Evolutionary conservation across 345 rosid genomes (phyloP), one percentile per base, ranked within the genome.

Genomic region (Arabidopsis suecica): DNA sequence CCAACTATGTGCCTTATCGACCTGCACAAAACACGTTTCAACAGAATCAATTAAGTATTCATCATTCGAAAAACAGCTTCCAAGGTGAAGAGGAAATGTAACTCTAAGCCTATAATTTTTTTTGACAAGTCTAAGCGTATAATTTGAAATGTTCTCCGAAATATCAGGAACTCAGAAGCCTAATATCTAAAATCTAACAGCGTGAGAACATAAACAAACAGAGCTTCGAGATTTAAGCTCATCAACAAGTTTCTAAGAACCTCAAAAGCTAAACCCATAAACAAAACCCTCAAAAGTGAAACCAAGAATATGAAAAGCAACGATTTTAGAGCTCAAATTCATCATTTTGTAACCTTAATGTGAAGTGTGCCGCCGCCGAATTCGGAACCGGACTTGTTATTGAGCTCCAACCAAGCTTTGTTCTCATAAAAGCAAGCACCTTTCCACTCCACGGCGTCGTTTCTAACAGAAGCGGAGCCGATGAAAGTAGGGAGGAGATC

Each of bases 351-450:
- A 30, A 94, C 98, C 97, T 91, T 78, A 56, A 94, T 73, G 73
- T 91, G 97, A 73, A 95, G 91, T 30, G 97, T 90, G 1, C 99
- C 97, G 3, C 99, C 97, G 13, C 99, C 97, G 28, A 88, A 91
- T 65, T 89, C 82, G 61, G 84, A 78, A 20, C 89, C 97, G 33
- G 85, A 84, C 77, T 91, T 84, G 72, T 91, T 93, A 68, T 91
- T 88, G 75, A 95, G 87, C 89, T 95, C 97, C 76, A 95, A 82
- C 99, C 96, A 88, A 37, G 97, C 97, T 12, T 49, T 71, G 82
- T 85, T 90, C 53, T 90, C 23, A 65, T 84, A 87, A 55, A 95
- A 95, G 81, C 99, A 95, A 10, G 99, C 95, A 40, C 99, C 97
- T 69, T 92, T 94, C 98, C 98, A 94, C 59, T 77, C 74, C 0